Evolutionary conservation across 2,329 filamentous ascomycete species (phyloP).

Genomic region (Diplocarpon mali): DNA sequence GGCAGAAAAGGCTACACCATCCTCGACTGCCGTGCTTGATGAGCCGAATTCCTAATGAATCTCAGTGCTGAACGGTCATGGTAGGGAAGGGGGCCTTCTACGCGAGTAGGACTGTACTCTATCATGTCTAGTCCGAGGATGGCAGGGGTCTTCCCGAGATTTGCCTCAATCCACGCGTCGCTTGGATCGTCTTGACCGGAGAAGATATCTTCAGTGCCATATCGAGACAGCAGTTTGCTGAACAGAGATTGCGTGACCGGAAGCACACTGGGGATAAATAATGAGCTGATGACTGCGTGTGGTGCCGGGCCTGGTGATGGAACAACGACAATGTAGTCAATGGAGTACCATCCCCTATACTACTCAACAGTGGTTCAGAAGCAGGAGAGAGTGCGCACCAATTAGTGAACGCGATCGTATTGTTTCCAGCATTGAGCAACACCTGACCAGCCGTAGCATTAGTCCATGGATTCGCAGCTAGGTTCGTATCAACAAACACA

Average conservation of each 20-base stretch:
- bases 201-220: slow-evolving; percentile 22
- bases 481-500: slow-evolving; percentile 22
- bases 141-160: slow-evolving; percentile 37
- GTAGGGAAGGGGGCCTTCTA: slow-evolving; percentile 21
- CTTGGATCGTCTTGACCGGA: slow-evolving; percentile 37
- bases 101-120: slow-evolving; percentile 38
- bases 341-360: slow-evolving; percentile 33
- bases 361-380: not conserved
- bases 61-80: not conserved
- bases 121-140: slow-evolving; percentile 37
- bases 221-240: slow-evolving; percentile 8
- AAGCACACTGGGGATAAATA: slow-evolving; percentile 28
- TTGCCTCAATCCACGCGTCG: slow-evolving; percentile 33
- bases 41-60: slow-evolving; percentile 11
- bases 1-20: slow-evolving; percentile 34
- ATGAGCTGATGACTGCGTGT: slow-evolving; percentile 30
- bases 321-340: slow-evolving; percentile 33
- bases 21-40: slow-evolving; percentile 33
- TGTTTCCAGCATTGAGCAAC: slow-evolving; percentile 32
- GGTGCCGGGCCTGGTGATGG: slow-evolving; percentile 29
- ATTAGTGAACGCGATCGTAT: slow-evolving; percentile 35
- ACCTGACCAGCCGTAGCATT: slow-evolving; percentile 34
- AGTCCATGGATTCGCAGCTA: slow-evolving; percentile 30
- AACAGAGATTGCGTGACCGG: slow-evolving; percentile 11
- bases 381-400: slow-evolving; percentile 29